Evolutionary conservation across 345 rosid species (phyloP).

Genomic region (Gossypium longicalyx): DNA sequence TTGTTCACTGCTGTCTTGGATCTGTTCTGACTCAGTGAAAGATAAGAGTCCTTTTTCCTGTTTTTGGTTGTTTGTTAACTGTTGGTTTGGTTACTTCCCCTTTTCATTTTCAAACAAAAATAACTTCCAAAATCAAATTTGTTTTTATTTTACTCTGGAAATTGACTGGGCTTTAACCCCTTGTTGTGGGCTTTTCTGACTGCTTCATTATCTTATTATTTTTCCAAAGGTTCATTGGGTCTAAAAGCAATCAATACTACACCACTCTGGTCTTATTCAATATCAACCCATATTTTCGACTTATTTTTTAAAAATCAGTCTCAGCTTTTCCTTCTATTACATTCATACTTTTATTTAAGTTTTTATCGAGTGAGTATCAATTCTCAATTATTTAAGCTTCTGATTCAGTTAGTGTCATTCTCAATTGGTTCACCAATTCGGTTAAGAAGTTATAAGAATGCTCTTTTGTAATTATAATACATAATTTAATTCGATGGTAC

Average conservation of each 20-base stretch:
- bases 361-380: fast-evolving
- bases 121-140: neutral
- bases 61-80: neutral
- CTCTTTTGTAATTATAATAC: no score
- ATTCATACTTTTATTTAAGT: no score
- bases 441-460: no score
- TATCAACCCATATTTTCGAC: neutral
- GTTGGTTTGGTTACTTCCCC: neutral
- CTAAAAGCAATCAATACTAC: neutral
- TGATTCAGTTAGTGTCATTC: fast-evolving
- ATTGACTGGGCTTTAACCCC: neutral
- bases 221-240: neutral
- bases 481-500: no score
- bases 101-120: neutral
- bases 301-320: no score
- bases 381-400: no score
- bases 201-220: neutral
- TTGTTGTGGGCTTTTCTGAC: neutral
- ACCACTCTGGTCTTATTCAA: neutral
- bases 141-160: neutral
- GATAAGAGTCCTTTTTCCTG: neutral
- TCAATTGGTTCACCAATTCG: no score
- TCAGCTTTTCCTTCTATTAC: no score
- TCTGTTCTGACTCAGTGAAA: neutral
- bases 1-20: neutral